These are phyloP conservation scores for Pezicula carpinea DNA, from an alignment of 2,329 filamentous ascomycete species.

Conservation along the genomic window DNA sequence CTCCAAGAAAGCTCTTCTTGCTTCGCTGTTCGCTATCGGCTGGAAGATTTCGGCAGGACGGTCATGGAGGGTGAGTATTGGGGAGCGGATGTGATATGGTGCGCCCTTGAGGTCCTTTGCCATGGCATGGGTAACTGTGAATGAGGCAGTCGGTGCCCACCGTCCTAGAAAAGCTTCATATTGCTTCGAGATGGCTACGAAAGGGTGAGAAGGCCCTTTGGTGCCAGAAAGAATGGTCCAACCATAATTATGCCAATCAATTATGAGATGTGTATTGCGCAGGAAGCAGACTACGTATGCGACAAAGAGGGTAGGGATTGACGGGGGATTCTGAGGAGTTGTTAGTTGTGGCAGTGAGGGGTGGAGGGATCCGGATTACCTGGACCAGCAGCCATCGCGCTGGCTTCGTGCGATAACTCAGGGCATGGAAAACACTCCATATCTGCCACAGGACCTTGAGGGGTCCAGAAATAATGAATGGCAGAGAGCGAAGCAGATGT, in stretches of 20 bases:
- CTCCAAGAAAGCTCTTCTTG: conserved; percentile 56
- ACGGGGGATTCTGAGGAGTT: conserved; percentile 72
- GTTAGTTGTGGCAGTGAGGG: conserved; percentile 15
- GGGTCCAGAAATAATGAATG: conserved; percentile 75
- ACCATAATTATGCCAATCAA: conserved; percentile 99
- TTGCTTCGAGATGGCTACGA: conserved; percentile 70
- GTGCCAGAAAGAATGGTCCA: conserved; percentile 80
- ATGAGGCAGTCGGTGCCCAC: conserved; percentile 63
- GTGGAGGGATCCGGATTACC: conserved; percentile 39
- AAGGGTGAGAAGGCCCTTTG: conserved; percentile 55
- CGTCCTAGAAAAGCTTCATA: conserved; percentile 74
- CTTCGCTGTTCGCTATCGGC: conserved; percentile 48
- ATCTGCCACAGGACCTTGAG: conserved; percentile 85
- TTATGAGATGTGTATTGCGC: conserved; percentile 75
- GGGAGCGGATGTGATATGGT: conserved; percentile 60
- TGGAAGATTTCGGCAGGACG: conserved; percentile 79
- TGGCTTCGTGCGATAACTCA: conserved; percentile 71
- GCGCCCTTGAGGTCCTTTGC: conserved; percentile 58
- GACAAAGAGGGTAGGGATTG: conserved; percentile 82
- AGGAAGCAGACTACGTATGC: conserved; percentile 68
- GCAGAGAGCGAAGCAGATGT: conserved; percentile 57
- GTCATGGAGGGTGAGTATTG: conserved; percentile 75
- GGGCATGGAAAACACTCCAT: conserved; percentile 61
- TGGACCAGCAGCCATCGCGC: conserved; percentile 79
- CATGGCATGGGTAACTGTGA: conserved; percentile 92